Percentiles rank a stretch among this genome's conserved stretches.
phyloP scores from a whole-genome alignment of 2,329 filamentous ascomycete species.

The Sporothrix luriei region DNA sequence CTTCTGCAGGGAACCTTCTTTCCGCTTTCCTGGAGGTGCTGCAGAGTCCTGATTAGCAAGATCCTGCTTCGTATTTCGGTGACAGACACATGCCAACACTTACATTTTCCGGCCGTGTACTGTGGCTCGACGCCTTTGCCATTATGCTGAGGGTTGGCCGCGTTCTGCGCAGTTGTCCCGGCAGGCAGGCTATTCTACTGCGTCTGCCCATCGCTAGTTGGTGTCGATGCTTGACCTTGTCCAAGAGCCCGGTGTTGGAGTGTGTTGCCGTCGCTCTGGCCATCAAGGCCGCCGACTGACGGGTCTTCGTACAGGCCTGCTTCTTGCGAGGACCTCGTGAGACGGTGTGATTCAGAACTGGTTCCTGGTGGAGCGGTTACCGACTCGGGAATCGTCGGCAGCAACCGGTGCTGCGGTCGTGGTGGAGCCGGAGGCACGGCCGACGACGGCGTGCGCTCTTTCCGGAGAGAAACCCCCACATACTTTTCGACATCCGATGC shows the following conservation, averaged over 20 bases:
- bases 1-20: background rate
- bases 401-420: background rate
- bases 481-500: constrained; percentile 39
- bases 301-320: background rate
- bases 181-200: background rate
- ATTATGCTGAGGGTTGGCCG: background rate
- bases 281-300: background rate
- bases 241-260: background rate
- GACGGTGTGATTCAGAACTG: background rate
- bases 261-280: background rate
- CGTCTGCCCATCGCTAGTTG: background rate
- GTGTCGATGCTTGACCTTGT: background rate
- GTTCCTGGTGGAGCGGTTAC: background rate
- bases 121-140: background rate
- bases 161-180: background rate
- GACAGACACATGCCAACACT: background rate
- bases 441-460: background rate
- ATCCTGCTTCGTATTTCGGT: background rate
- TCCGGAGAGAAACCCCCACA: constrained; percentile 39
- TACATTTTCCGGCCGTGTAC: background rate
- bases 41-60: background rate
- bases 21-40: background rate
- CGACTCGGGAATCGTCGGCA: background rate
- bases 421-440: constrained; percentile 3
- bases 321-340: background rate